phyloP scores from a whole-genome alignment of 2,329 filamentous ascomycete species.

The Cladophialophora yegresii region DNA sequence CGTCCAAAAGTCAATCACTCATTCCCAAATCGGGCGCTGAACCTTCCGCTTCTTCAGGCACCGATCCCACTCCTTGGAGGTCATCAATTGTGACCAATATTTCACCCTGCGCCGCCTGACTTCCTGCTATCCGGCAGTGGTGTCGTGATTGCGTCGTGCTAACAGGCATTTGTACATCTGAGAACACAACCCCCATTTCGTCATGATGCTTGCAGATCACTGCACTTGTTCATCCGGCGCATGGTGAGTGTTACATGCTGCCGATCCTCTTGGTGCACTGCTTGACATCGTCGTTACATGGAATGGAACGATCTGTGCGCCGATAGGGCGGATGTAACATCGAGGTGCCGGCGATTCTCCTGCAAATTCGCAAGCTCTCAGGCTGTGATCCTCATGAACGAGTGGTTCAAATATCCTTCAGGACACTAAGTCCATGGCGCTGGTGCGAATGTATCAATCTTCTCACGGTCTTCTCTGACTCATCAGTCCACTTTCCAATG shows the following conservation, averaged over 20 bases:
- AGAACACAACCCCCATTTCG: background rate
- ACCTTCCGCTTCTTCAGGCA: background rate
- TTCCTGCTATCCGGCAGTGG: background rate
- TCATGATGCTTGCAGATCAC: background rate
- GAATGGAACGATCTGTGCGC: background rate
- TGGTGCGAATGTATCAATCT: background rate
- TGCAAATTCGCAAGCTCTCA: background rate
- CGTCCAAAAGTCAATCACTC: background rate
- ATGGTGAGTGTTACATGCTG: background rate
- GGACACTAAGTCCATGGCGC: background rate
- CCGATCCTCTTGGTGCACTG: background rate
- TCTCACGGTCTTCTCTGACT: background rate
- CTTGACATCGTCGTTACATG: background rate
- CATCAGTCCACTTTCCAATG: conserved; percentile 93
- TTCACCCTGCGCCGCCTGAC: background rate
- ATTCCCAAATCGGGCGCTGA: background rate
- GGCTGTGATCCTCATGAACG: background rate
- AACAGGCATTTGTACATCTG: background rate
- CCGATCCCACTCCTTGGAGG: background rate
- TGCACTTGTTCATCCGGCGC: background rate
- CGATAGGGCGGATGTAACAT: background rate
- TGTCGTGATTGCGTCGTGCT: background rate
- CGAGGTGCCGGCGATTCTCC: background rate
- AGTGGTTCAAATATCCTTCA: background rate
- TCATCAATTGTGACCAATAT: background rate